These are phyloP conservation scores for Shiraia bambusicola DNA, from an alignment of 2,329 filamentous ascomycete genomes.

Conservation along the genomic window DNA sequence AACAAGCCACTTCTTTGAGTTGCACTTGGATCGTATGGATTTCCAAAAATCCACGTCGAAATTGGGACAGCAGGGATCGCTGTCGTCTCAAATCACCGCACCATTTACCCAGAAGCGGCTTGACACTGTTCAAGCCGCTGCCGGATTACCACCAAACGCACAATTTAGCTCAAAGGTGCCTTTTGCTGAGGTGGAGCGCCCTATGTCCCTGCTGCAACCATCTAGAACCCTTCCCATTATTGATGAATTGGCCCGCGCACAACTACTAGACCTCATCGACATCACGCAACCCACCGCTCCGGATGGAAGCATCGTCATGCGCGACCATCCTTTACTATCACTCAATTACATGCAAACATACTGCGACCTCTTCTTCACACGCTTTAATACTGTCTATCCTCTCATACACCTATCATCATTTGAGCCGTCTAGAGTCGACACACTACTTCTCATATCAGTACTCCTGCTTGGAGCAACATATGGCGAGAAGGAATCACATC, in stretches of 20 bases:
- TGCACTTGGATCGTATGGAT: slow-evolving; percentile 28
- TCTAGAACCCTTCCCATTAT: slow-evolving; percentile 41
- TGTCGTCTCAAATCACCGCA: slow-evolving; percentile 24
- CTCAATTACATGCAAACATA: slow-evolving; percentile 57
- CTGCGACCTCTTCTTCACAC: slow-evolving; percentile 60
- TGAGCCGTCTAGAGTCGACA: slow-evolving; percentile 52
- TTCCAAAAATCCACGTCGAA: slow-evolving; percentile 24
- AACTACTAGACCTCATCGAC: slow-evolving; percentile 55
- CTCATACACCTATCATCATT: slow-evolving; percentile 62
- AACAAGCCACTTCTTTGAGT: slow-evolving; percentile 22
- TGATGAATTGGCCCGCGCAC: slow-evolving; percentile 46
- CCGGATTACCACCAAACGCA: not conserved
- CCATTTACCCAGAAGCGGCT: slow-evolving; percentile 17
- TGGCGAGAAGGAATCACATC: slow-evolving; percentile 59
- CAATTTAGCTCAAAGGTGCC: not conserved
- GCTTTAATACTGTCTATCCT: slow-evolving; percentile 63
- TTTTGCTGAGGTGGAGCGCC: slow-evolving; percentile 30
- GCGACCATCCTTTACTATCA: slow-evolving; percentile 55
- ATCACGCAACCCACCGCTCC: slow-evolving; percentile 52
- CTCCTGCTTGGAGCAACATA: slow-evolving; percentile 65
- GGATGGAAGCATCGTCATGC: slow-evolving; percentile 50
- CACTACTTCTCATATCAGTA: slow-evolving; percentile 57
- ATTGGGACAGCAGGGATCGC: slow-evolving; percentile 22
- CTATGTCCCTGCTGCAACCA: slow-evolving; percentile 38
- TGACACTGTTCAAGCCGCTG: not conserved